A percentile compares a stretch with the other conserved stretches of the same genome.
Evolutionary conservation across 2,329 filamentous ascomycete species (phyloP).

Genomic region (Ophiostoma piceae): DNA sequence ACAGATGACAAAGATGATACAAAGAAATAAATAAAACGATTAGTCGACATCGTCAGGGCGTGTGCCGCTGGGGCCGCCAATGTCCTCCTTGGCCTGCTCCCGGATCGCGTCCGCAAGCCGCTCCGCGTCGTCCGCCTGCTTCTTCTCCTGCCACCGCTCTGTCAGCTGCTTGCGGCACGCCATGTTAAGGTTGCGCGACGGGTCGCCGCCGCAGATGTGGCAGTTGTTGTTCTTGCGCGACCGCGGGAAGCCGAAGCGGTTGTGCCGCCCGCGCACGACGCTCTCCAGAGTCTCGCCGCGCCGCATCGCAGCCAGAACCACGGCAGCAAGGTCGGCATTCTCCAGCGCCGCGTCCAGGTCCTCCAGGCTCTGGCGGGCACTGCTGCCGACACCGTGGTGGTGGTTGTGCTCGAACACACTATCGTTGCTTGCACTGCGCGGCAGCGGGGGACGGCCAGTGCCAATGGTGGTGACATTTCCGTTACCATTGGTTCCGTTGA

Average conservation of each 20-base stretch:
- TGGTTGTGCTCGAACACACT: conserved; percentile 17
- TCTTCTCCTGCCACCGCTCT: background rate
- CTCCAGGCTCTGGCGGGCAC: conserved; percentile 32
- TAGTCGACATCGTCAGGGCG: background rate
- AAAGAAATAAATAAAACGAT: background rate
- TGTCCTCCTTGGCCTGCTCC: background rate
- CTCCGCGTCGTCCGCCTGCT: background rate
- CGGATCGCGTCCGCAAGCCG: background rate
- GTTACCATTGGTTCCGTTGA: background rate
- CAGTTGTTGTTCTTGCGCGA: background rate
- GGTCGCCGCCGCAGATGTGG: conserved; percentile 5
- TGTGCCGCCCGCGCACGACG: conserved; percentile 31
- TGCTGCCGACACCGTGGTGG: conserved; percentile 31
- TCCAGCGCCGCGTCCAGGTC: conserved; percentile 45
- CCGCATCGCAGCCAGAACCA: conserved; percentile 42
- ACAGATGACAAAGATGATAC: background rate
- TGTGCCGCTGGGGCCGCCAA: conserved; percentile 6
- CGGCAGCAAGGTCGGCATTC: conserved; percentile 44
- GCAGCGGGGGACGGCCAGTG: background rate
- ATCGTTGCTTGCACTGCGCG: conserved; percentile 18
- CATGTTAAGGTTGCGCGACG: background rate
- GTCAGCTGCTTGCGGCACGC: conserved; percentile 16
- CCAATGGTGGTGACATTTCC: background rate
- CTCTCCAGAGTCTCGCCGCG: conserved; percentile 40
- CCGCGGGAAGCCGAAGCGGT: conserved; percentile 6